phyloP scores from a whole-genome alignment of 495 filamentous ascomycete species.

The Tuber borchii region DNA sequence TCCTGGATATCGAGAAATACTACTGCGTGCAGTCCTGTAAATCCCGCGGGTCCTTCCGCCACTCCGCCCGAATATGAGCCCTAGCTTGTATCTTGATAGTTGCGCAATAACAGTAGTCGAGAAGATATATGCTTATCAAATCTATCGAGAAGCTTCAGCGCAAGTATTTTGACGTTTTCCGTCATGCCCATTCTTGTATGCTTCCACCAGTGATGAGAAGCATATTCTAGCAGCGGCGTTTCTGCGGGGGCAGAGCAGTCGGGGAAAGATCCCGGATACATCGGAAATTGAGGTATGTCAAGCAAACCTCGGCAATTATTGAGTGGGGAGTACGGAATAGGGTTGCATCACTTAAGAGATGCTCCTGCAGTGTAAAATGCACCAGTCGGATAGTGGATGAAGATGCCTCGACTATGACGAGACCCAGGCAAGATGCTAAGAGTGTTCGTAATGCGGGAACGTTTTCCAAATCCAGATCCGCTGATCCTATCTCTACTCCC shows the following conservation, averaged over 20 bases:
- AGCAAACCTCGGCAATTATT: neutral
- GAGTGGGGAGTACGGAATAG: neutral
- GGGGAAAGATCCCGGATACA: neutral
- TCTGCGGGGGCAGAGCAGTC: too few species aligned
- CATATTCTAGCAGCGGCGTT: neutral
- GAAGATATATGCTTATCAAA: neutral
- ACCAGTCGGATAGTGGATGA: neutral
- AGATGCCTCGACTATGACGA: neutral
- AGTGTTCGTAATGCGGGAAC: neutral
- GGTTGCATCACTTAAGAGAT: neutral
- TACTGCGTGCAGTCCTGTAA: neutral
- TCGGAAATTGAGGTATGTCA: neutral
- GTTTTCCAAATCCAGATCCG: neutral
- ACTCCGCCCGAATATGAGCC: fast-evolving
- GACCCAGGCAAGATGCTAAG: neutral
- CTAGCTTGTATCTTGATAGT: fast-evolving
- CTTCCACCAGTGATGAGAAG: neutral
- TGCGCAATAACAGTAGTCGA: neutral
- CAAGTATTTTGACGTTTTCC: neutral
- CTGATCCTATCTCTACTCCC: neutral
- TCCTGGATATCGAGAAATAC: neutral
- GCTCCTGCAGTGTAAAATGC: neutral
- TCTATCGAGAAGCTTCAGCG: neutral
- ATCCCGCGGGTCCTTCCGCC: neutral
- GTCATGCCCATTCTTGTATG: neutral